Evolutionary conservation across 225 moss, liverwort and hornwort genomes (phyloP).

Genomic region (Anthoceros angustus): DNA sequence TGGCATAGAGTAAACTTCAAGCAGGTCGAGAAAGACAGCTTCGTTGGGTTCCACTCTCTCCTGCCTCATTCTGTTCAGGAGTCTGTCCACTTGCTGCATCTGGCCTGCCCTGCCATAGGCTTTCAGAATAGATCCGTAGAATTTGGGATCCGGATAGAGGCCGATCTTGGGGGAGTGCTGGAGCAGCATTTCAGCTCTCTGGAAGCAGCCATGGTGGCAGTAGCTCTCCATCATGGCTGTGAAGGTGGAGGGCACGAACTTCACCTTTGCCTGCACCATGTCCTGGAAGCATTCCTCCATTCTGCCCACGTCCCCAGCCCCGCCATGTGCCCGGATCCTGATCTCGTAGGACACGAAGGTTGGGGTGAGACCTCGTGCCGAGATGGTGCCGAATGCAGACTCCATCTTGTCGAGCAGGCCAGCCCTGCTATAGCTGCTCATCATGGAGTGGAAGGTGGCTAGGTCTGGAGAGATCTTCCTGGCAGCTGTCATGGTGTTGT

Average conservation of each 20-base stretch:
- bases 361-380: neutral
- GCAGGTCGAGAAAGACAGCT: neutral
- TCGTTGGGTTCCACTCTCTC: neutral
- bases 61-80: neutral
- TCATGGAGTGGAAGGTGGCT: neutral
- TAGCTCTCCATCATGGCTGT: neutral
- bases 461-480: neutral
- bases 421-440: neutral
- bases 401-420: neutral
- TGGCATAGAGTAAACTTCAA: neutral
- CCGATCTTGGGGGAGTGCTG: neutral
- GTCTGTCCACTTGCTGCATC: neutral
- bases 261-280: neutral
- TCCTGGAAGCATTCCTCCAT: neutral
- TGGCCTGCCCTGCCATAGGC: neutral
- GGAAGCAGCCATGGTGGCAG: neutral
- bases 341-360: neutral
- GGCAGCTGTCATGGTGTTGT: neutral
- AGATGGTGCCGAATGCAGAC: neutral
- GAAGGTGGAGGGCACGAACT: neutral
- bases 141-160: neutral
- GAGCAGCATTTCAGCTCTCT: slow-evolving; percentile 1
- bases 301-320: neutral
- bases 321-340: neutral
- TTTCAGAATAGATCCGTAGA: neutral